A percentile compares a stretch with the other conserved stretches of the same genome.
Evolutionary conservation across 108 stramenopile species (phyloP).

Genomic region (Cyclotella atomus): DNA sequence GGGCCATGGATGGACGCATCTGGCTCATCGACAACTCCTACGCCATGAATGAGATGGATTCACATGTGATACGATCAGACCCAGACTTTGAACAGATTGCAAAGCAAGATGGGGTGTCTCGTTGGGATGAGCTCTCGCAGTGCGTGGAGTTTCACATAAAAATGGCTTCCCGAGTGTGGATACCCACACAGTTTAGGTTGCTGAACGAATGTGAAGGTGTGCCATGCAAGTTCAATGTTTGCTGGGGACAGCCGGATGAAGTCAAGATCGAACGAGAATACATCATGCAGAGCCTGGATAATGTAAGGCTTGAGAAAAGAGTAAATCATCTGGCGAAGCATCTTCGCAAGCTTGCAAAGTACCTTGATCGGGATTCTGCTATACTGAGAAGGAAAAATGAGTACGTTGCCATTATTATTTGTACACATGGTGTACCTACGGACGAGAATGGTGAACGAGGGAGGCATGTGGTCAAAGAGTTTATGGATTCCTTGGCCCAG

Average conservation of each 20-base stretch:
- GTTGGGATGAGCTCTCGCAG: slow-evolving; percentile 17
- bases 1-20: neutral
- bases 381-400: slow-evolving; percentile 15
- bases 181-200: slow-evolving; percentile 23
- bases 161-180: slow-evolving; percentile 22
- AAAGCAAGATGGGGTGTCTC: neutral
- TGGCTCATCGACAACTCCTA: slow-evolving; percentile 19
- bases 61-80: neutral
- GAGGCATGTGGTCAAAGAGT: slow-evolving; percentile 6
- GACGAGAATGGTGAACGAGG: slow-evolving; percentile 31
- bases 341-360: neutral
- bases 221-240: slow-evolving; percentile 3
- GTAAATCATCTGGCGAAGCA: neutral
- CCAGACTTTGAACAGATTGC: neutral
- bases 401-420: slow-evolving; percentile 41
- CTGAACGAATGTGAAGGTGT: neutral
- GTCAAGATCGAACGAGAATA: neutral
- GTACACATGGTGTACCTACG: slow-evolving; percentile 58
- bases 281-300: neutral
- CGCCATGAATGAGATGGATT: slow-evolving; percentile 2
- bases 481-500: slow-evolving; percentile 3
- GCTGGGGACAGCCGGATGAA: neutral
- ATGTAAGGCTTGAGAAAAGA: neutral
- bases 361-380: slow-evolving; percentile 11
- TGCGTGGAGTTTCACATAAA: slow-evolving; percentile 19